Evolutionary conservation across 2,329 filamentous ascomycete genomes (phyloP).

Genomic region (Acrodontium crateriforme): DNA sequence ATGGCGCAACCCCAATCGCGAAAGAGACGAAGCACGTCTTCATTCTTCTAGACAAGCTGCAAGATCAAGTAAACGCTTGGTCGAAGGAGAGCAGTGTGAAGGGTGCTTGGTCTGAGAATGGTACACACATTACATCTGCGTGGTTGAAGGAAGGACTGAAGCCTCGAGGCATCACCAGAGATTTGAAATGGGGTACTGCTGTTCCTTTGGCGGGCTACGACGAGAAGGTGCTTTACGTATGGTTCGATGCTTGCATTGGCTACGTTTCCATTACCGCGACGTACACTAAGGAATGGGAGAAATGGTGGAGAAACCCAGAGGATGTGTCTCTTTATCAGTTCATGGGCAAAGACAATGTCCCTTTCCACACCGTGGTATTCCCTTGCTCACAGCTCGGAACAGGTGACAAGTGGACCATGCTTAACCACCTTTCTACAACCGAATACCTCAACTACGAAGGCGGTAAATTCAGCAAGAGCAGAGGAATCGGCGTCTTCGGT

Average conservation of each 20-base stretch:
- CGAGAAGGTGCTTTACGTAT: conserved; percentile 79
- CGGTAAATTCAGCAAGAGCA: conserved; percentile 86
- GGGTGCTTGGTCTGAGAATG: conserved; percentile 64
- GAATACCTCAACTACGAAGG: conserved; percentile 82
- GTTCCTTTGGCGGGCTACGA: conserved; percentile 49
- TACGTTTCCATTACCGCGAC: conserved; percentile 91
- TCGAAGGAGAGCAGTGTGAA: conserved; percentile 58
- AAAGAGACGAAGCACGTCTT: conserved; percentile 83
- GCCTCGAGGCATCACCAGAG: conserved; percentile 77
- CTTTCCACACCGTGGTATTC: conserved; percentile 85
- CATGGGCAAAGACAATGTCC: conserved; percentile 85
- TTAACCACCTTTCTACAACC: conserved; percentile 76
- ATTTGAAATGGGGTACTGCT: conserved; percentile 76
- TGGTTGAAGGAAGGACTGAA: conserved; percentile 78
- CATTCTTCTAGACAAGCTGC: conserved; percentile 71
- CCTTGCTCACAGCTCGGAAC: conserved; percentile 78
- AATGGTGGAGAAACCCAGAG: conserved; percentile 88
- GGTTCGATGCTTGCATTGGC: conserved; percentile 86
- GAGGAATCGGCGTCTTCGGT: conserved; percentile 81
- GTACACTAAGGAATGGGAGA: conserved; percentile 79
- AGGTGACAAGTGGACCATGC: conserved; percentile 72
- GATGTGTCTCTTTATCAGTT: conserved; percentile 86
- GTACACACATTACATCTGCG: conserved; percentile 59
- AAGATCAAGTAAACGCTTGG: conserved; percentile 66
- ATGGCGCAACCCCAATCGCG: conserved; percentile 65